phyloP scores from a whole-genome alignment of 140 eudicot genomes.

The Cichorium intybus region DNA sequence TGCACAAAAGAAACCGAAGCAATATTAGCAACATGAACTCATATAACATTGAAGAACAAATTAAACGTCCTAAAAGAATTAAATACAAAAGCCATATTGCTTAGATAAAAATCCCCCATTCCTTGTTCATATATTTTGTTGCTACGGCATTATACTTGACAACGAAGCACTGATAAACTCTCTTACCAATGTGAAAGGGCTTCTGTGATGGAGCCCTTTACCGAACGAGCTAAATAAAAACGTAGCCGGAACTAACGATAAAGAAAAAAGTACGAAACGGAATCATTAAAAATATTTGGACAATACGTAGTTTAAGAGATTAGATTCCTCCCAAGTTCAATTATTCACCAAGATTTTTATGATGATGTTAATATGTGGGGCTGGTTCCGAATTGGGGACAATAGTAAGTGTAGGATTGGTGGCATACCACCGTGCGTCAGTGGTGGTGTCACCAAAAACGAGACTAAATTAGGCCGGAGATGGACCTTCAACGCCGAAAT shows the following conservation, averaged over 20 bases:
- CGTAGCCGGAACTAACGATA: too few species aligned
- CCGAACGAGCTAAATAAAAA: background rate
- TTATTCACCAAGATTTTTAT: background rate
- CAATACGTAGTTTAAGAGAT: background rate
- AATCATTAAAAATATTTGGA: background rate
- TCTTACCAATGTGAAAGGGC: background rate
- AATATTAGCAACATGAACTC: too few species aligned
- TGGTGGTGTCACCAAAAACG: constrained; percentile 4
- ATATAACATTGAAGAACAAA: too few species aligned
- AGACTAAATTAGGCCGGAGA: constrained; percentile 26
- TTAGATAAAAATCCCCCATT: too few species aligned
- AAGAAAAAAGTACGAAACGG: too few species aligned
- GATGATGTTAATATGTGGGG: background rate
- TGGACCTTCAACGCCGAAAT: constrained; percentile 11
- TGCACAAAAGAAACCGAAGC: too few species aligned
- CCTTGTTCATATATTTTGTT: too few species aligned
- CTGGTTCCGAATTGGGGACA: constrained; percentile 7
- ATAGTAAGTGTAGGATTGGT: background rate
- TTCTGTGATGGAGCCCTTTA: background rate
- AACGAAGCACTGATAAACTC: too few species aligned
- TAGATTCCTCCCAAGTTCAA: background rate
- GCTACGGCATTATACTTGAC: too few species aligned
- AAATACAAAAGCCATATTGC: too few species aligned
- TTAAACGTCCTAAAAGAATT: too few species aligned
- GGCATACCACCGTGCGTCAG: background rate